Base-by-base conservation (phyloP, 257 asterid genomes). In the Linderniella brevidens region DNA sequence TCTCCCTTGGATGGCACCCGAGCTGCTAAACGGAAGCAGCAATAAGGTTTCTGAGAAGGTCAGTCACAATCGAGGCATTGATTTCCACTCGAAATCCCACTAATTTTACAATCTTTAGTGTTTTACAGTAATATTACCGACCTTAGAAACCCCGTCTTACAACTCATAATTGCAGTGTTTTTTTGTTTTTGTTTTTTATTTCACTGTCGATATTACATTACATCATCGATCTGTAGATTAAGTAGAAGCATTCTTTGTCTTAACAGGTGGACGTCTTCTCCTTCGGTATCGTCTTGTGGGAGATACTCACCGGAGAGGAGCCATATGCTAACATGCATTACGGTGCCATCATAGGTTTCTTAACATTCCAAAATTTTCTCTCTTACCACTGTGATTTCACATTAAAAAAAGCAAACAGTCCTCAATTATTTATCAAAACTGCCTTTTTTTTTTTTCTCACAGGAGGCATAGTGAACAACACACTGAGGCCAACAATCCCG, bases 1-100 rank as follows among this genome's bases (percentile, higher is more conserved):
- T 9, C 84, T 86, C 32, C 96, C 96, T 19, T 86, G 96, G 96
- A 86, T 82, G 96, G 93, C 96, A 56, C 96, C 96, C 9, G 96
- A 86, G 72, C 76, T 86, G 57, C 67, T 86, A 38, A 79, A 79
- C 66, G 94, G 94, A 16, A 68, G 82, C 57, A 79, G 84, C 74
- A 74, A 54, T 64, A 77, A 75, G 64, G 96, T 86, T 58, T 82
- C 96, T 59, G 96, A 86, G 75, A 86, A 79, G 82, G 96, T 86
- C 55, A 64, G 43, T 11, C 43, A 3, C 43, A 10, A 1, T 9
- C n/a, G n/a, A n/a, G n/a, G n/a, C 32, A 25, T 25, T 6, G 32
- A 25, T 25, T 25, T 25, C 3, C 32, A 25, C 9, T 39, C 9
- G 43, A 39, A 10, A 39, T 10, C 43, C 13, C 43, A 39, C 4